Conservation (phyloP, 1,284 basidiomycete genomes). For the Neolentinus lepideus region DNA sequence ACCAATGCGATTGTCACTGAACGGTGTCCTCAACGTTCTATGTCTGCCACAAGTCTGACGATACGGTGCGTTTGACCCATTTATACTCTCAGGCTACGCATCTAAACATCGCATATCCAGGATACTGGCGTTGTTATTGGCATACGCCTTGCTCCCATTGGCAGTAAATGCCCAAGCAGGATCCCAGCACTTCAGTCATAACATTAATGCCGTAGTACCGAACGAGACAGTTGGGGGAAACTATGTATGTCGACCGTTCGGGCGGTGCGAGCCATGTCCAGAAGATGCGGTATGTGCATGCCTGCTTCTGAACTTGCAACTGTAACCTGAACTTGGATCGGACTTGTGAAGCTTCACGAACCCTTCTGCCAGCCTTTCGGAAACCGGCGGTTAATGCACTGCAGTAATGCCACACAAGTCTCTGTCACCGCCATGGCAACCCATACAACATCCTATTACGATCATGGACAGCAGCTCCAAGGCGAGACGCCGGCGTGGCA, state of each 20-base stretch:
- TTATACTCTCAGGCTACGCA: too few relatives aligned
- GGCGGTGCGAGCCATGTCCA: slow-evolving; percentile 80
- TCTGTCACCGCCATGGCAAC: slow-evolving; percentile 11
- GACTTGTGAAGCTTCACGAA: slow-evolving; percentile 55
- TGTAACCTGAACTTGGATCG: not conserved
- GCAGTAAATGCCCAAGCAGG: too few relatives aligned
- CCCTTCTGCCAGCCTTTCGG: slow-evolving; percentile 91
- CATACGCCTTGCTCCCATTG: too few relatives aligned
- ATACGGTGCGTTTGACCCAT: too few relatives aligned
- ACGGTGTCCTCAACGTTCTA: too few relatives aligned
- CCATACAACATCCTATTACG: slow-evolving; percentile 14
- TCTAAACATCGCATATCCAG: too few relatives aligned
- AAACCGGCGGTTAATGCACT: slow-evolving; percentile 81
- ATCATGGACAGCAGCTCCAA: slow-evolving; percentile 15
- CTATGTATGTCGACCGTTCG: slow-evolving; percentile 74
- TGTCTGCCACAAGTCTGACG: too few relatives aligned
- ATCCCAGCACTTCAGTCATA: too few relatives aligned
- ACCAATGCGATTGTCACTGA: too few relatives aligned
- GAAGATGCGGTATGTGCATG: slow-evolving; percentile 59
- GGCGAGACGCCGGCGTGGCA: slow-evolving; percentile 85
- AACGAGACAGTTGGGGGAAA: too few relatives aligned
- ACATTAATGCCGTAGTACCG: too few relatives aligned
- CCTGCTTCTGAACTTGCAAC: slow-evolving; percentile 1
- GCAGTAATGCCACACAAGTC: slow-evolving; percentile 37
- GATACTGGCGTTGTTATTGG: too few relatives aligned